phyloP scores from a whole-genome alignment of 306 rosid genomes.

The Castanea sativa region DNA sequence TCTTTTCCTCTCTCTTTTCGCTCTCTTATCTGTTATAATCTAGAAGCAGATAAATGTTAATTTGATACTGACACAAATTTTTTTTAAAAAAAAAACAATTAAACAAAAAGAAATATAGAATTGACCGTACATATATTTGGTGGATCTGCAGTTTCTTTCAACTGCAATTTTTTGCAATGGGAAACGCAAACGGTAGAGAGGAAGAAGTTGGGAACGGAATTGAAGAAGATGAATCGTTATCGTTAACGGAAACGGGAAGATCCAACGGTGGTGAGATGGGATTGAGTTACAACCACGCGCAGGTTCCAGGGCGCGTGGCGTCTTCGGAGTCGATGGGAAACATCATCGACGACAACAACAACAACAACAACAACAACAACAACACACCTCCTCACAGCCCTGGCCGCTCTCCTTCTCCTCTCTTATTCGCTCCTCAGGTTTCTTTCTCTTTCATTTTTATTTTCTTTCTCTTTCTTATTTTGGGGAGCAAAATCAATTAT shows the following conservation, averaged over 20 bases:
- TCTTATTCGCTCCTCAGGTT: constrained; percentile 86
- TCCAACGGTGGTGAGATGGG: constrained; percentile 36
- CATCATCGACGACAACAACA: no score
- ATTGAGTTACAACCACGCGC: constrained; percentile 36
- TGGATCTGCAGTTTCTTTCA: constrained; percentile 6
- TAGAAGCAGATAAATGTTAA: no score
- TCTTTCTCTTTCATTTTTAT: background rate
- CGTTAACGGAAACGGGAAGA: background rate
- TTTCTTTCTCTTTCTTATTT: no score
- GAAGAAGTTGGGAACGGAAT: constrained; percentile 37
- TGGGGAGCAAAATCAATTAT: no score
- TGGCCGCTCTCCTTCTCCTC: constrained; percentile 57
- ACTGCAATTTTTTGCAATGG: constrained; percentile 31
- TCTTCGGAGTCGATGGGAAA: constrained; percentile 65
- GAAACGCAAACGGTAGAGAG: constrained; percentile 69
- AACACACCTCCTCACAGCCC: constrained; percentile 79
- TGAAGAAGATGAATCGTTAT: constrained; percentile 8
- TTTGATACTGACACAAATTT: no score
- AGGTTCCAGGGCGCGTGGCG: constrained; percentile 28
- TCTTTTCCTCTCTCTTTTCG: no score
- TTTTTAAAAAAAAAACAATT: no score
- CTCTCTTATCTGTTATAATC: no score
- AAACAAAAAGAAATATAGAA: no score
- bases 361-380: background rate
- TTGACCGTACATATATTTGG: background rate